Evolutionary conservation across 1,284 basidiomycete species (phyloP).

Genomic region (Apiotrichum gamsii): DNA sequence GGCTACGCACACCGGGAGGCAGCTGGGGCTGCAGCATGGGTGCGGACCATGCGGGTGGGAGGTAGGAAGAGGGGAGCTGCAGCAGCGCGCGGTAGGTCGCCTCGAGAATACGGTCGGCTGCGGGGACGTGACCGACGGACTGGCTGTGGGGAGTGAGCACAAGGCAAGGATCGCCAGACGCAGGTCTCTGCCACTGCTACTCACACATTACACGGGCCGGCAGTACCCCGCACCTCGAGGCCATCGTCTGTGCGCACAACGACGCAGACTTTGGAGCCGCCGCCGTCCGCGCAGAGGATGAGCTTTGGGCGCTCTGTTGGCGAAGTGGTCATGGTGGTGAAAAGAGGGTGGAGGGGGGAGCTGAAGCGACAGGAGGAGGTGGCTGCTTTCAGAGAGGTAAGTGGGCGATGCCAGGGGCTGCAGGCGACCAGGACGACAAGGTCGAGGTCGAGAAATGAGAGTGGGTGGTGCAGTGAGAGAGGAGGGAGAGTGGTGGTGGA

Average conservation of each 20-base stretch:
- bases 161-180: background rate
- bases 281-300: conserved; percentile 38
- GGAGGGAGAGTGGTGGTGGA: no score
- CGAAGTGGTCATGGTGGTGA: background rate
- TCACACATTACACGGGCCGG: conserved; percentile 42
- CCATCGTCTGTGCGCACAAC: conserved; percentile 35
- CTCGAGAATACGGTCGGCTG: conserved; percentile 32
- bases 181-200: conserved; percentile 7
- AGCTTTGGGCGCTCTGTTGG: conserved; percentile 21
- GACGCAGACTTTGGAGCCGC: conserved; percentile 40
- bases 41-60: conserved; percentile 21
- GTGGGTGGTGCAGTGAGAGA: no score
- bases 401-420: no score
- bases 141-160: conserved; percentile 19
- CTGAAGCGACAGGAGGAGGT: no score
- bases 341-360: background rate
- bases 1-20: background rate
- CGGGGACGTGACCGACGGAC: conserved; percentile 30
- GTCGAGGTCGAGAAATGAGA: no score
- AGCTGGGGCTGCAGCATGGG: conserved; percentile 11
- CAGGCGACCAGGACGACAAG: no score
- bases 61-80: conserved; percentile 25
- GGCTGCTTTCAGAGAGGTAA: no score
- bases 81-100: conserved; percentile 39
- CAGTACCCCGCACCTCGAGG: conserved; percentile 34